Conservation (phyloP, 164 flowering plant genomes). For the Sextonia rubra region DNA sequence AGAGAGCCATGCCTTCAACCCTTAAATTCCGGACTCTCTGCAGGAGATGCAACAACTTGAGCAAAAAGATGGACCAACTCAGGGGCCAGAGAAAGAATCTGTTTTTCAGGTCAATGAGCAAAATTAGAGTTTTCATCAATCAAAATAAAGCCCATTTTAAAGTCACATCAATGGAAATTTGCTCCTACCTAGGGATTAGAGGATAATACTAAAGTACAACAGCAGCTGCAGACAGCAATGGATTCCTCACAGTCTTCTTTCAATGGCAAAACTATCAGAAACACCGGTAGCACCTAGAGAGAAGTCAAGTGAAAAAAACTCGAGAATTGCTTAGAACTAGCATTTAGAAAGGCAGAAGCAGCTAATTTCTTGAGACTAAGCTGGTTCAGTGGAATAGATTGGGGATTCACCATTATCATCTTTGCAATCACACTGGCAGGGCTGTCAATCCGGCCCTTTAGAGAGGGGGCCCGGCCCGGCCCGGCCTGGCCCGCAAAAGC, state of each 20-base stretch:
- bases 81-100: slow-evolving; percentile 71
- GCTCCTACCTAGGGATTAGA: slow-evolving; percentile 77
- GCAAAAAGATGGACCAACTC: slow-evolving; percentile 82
- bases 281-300: slow-evolving; percentile 77
- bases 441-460: too few species aligned
- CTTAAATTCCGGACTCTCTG: slow-evolving; percentile 77
- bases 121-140: not conserved
- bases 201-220: slow-evolving; percentile 70
- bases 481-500: too few species aligned
- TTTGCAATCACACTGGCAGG: slow-evolving; percentile 98
- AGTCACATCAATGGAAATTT: not conserved
- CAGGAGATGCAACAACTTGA: slow-evolving; percentile 71
- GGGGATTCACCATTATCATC: slow-evolving; percentile 92
- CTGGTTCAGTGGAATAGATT: slow-evolving; percentile 82
- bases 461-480: too few species aligned
- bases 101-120: slow-evolving; percentile 15
- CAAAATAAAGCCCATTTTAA: not conserved
- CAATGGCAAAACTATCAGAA: slow-evolving; percentile 80
- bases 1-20: slow-evolving; percentile 63
- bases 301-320: not conserved
- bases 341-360: not conserved
- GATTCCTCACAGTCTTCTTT: slow-evolving; percentile 95
- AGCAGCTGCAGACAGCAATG: slow-evolving; percentile 73
- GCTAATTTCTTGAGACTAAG: slow-evolving; percentile 23
- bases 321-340: not conserved